These are phyloP conservation scores for Botryococcus braunii DNA, from an alignment of 163 green algal species.

Conservation along the genomic window DNA sequence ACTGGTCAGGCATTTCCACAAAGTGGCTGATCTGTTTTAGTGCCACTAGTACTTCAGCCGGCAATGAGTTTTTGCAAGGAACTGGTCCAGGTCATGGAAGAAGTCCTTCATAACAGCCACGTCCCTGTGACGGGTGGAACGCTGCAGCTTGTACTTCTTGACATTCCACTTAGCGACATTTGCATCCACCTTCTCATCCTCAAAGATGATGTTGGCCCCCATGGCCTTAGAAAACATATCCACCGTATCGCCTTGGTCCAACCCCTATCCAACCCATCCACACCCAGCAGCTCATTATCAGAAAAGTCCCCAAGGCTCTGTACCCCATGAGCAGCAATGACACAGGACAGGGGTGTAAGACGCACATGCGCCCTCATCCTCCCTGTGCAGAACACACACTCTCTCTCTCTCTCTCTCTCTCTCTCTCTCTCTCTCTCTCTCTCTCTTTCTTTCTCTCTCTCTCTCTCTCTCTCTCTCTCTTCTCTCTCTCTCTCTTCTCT, in stretches of 20 bases:
- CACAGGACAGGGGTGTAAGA: background rate
- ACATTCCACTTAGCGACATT: conserved; percentile 52
- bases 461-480: too few relatives aligned
- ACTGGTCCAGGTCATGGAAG: conserved; percentile 1
- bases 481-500: too few relatives aligned
- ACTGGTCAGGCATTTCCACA: too few relatives aligned
- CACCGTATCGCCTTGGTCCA: conserved; percentile 56
- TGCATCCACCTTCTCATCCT: conserved; percentile 48
- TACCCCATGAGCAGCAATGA: background rate
- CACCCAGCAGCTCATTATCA: background rate
- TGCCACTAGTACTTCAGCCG: background rate
- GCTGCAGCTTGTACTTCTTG: conserved; percentile 70
- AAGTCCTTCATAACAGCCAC: conserved; percentile 8
- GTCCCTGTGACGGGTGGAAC: conserved; percentile 55
- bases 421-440: background rate
- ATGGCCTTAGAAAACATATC: conserved; percentile 56
- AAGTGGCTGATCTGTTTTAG: too few relatives aligned
- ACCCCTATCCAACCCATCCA: conserved; percentile 29
- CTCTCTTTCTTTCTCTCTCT: too few relatives aligned
- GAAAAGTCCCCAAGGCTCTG: too few relatives aligned
- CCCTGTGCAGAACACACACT: background rate
- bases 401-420: background rate
- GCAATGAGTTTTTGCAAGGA: background rate
- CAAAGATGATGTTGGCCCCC: conserved; percentile 63
- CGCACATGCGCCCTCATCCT: background rate